Percentiles rank a stretch among this genome's conserved stretches.
Evolutionary conservation across 805 yeast species (phyloP).

Genomic region (Clavispora phyllophila): DNA sequence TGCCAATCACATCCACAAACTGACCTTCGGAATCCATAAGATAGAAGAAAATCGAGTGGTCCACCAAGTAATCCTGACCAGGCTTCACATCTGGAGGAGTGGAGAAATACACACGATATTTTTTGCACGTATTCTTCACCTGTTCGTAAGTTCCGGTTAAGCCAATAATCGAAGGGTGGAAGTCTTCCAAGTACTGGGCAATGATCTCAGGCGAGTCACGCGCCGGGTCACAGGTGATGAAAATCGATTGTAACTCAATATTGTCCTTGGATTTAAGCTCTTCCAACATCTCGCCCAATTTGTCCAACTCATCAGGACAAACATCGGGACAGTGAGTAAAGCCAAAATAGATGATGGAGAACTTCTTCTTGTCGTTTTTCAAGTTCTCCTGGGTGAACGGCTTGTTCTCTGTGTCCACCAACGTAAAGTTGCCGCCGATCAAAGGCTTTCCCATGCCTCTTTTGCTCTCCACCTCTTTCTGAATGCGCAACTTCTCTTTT

Average conservation of each 20-base stretch:
- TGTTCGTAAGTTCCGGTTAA: slow-evolving; percentile 87
- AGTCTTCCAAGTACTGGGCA: slow-evolving; percentile 77
- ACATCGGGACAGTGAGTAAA: slow-evolving; percentile 98
- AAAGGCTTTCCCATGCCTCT: slow-evolving; percentile 89
- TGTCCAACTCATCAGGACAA: slow-evolving; percentile 96
- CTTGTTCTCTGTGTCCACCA: slow-evolving; percentile 67
- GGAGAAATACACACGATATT: slow-evolving; percentile 92
- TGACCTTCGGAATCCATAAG: slow-evolving; percentile 98
- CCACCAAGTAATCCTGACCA: slow-evolving; percentile 94
- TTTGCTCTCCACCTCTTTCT: slow-evolving; percentile 77
- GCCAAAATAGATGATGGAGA: slow-evolving; percentile 88
- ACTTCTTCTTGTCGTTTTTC: slow-evolving; percentile 54
- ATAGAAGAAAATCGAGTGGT: slow-evolving; percentile 95
- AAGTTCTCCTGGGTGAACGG: slow-evolving; percentile 74
- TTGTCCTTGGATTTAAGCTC: slow-evolving; percentile 50
- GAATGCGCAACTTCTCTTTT: slow-evolving; percentile 66
- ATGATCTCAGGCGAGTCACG: slow-evolving; percentile 86
- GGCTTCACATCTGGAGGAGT: slow-evolving; percentile 93
- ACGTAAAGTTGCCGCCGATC: slow-evolving; percentile 84
- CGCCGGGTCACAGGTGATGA: slow-evolving; percentile 95
- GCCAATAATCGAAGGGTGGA: slow-evolving; percentile 86
- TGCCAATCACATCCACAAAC: slow-evolving; percentile 90
- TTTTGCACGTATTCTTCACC: slow-evolving; percentile 79
- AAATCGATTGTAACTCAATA: slow-evolving; percentile 73
- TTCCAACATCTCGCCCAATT: slow-evolving; percentile 69